Evolutionary conservation across 176 grass and related monocot species (phyloP).

Genomic region (Oryza meyeriana): DNA sequence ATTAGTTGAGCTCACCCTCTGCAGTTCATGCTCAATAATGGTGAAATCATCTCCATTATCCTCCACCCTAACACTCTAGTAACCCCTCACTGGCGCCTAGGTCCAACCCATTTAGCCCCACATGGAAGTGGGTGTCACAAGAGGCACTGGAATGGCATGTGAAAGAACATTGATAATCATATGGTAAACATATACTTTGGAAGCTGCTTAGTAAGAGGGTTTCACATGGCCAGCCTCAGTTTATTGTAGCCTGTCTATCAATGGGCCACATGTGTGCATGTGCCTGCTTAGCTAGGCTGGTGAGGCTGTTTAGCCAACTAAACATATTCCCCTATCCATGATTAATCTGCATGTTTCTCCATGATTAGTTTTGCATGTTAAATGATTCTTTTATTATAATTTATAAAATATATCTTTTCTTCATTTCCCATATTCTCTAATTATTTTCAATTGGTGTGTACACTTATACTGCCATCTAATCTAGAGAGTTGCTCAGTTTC

Average conservation of each 20-base stretch:
- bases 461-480: neutral
- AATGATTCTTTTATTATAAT: slow-evolving; percentile 29
- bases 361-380: slow-evolving; percentile 57
- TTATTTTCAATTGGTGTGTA: neutral
- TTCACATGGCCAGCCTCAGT: slow-evolving; percentile 61
- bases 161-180: neutral
- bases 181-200: slow-evolving; percentile 26
- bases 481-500: neutral
- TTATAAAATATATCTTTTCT: neutral
- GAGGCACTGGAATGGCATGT: neutral
- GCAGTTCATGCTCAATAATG: slow-evolving; percentile 23
- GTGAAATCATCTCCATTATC: neutral
- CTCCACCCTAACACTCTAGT: neutral
- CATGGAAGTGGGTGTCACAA: neutral
- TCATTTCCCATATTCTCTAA: neutral
- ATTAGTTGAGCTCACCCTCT: neutral
- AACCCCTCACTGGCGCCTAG: neutral
- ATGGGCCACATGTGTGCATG: slow-evolving; percentile 53
- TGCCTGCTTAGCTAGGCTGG: slow-evolving; percentile 34
- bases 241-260: neutral
- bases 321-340: slow-evolving; percentile 43
- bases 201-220: slow-evolving; percentile 75
- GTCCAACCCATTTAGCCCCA: neutral
- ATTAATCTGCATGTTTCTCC: slow-evolving; percentile 56
- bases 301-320: slow-evolving; percentile 40